Evolutionary conservation across 352 stramenopile genomes (phyloP), one percentile per base, ranked within the genome.

Genomic region (Phytophthora ohioensis): DNA sequence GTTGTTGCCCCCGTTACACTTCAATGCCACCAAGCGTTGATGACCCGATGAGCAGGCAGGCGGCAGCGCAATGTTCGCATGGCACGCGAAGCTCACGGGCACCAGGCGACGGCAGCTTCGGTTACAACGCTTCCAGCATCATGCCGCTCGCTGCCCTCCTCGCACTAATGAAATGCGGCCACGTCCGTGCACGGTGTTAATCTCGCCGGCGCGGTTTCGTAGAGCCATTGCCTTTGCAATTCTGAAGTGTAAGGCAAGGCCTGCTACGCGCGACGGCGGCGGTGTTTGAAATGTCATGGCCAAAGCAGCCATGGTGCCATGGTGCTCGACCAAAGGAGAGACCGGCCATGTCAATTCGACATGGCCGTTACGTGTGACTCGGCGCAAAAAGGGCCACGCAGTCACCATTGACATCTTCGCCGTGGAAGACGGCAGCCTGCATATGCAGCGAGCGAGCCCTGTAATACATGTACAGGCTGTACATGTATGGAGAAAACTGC

Each of bases 241-340:
- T 51, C 65, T 78, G 65, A 78, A 78, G 65, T 65, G 70, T 60
- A 69, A 64, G 59, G 49, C 64, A 65, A 59, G 54, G 69, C 27
- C 48, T 21, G 54, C 47, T 47, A 61, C 64, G 63, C 45, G 63
- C 63, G 57, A 66, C 56, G 11, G 39, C 13, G 35, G 30, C 41
- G 21, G 15, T 34, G 51, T 65, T 64, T 64, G 46, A 57, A 66
- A 66, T 52, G 46, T 4, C 47, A 5, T 27, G 21, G 21, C 21
- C 42, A 48, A 46, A 56, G 57, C 36, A 36, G 46, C 46, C 46
- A 51, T 21, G 43, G n/a, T 31, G 46, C 46, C 46, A 57, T 21
- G 43, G n/a, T 31, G 42, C 15, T 57, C 9, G 34, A 58, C 53
- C 15, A 51, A 21, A 53, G 43, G 47, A 61, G 57, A 49, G 35